Conservation (phyloP, 2,329 filamentous ascomycete species). For the Sporothrix humicola region DNA sequence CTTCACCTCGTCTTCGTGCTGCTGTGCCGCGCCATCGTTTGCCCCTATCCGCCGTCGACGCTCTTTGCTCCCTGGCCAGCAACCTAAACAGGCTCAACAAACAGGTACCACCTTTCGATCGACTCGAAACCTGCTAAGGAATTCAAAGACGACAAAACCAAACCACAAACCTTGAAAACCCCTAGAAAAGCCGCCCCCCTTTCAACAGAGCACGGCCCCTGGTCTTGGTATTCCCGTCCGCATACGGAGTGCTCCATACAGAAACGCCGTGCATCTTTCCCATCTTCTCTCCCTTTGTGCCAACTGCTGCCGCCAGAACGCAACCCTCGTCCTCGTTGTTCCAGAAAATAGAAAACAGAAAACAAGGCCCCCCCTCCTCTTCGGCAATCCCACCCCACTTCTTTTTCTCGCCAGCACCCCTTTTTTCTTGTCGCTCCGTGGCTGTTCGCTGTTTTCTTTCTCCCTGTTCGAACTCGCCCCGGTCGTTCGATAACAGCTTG, state of each 20-base stretch:
- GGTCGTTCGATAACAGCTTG: background rate
- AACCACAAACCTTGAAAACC: background rate
- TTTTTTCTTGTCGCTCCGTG: constrained; percentile 25
- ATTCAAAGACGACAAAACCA: background rate
- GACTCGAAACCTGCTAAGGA: constrained; percentile 26
- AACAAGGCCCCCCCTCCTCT: constrained; percentile 10
- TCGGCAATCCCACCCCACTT: constrained; percentile 30
- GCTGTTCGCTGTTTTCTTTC: background rate
- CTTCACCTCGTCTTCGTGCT: constrained; percentile 21
- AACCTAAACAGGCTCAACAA: constrained; percentile 5
- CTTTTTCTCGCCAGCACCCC: constrained; percentile 28
- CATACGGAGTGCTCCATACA: constrained; percentile 11
- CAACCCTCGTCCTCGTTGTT: constrained; percentile 10
- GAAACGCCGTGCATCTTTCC: constrained; percentile 14
- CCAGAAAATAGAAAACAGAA: constrained; percentile 12
- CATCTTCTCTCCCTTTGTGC: constrained; percentile 19
- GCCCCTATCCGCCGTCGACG: constrained; percentile 2
- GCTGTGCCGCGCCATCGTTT: constrained; percentile 26
- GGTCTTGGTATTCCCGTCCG: constrained; percentile 24
- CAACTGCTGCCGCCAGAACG: constrained; percentile 19
- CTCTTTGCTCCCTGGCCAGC: constrained; percentile 2
- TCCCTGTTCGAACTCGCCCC: constrained; percentile 10
- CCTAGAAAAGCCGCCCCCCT: constrained; percentile 3
- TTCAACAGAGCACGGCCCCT: background rate
- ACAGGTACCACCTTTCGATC: background rate